Conservation (phyloP, 148 eudicot species). For the Selenicereus undatus region DNA sequence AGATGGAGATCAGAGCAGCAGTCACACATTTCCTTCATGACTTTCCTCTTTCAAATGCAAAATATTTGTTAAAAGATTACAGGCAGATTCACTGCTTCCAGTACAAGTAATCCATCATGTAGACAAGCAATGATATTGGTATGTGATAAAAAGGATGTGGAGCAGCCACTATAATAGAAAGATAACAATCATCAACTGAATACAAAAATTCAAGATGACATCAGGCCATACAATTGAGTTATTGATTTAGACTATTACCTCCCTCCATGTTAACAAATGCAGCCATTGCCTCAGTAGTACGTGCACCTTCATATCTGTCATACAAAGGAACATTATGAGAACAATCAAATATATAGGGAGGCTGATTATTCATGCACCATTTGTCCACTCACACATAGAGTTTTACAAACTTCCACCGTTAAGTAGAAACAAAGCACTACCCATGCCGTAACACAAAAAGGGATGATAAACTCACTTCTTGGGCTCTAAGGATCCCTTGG, state of each 20-base stretch:
- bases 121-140: background rate
- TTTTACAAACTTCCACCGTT: background rate
- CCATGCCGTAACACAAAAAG: background rate
- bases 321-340: constrained; percentile 5
- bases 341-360: background rate
- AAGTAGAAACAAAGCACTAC: constrained; percentile 1
- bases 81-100: background rate
- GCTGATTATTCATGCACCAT: background rate
- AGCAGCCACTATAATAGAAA: background rate
- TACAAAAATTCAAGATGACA: background rate
- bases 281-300: constrained; percentile 82
- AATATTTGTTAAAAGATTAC: background rate
- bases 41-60: background rate
- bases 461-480: constrained; percentile 57
- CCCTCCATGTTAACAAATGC: constrained; percentile 78
- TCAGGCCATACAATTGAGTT: background rate
- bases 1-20: background rate
- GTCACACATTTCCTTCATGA: background rate
- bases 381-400: background rate
- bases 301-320: constrained; percentile 87
- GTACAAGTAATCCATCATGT: background rate
- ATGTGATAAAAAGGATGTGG: background rate
- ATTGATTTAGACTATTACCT: constrained; percentile 44
- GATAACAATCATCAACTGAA: background rate
- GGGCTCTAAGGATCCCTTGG: constrained; percentile 94